Evolutionary conservation across 768 basidiomycete genomes (phyloP).

Genomic region (Phlebiopsis flavidoalba): DNA sequence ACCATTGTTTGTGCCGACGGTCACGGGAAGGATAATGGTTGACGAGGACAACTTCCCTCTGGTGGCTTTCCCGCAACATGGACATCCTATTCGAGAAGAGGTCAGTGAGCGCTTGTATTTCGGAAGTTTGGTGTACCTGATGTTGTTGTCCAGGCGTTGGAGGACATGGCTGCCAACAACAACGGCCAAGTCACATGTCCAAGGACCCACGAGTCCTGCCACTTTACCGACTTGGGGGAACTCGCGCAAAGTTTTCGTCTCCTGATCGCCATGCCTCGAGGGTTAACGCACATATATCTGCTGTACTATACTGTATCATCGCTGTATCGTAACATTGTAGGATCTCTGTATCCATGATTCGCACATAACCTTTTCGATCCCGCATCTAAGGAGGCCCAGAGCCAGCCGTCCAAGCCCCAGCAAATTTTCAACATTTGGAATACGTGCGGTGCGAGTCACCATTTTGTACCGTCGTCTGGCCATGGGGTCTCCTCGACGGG

Average conservation of each 20-base stretch:
- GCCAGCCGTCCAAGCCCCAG: neutral
- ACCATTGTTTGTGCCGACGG: constrained; percentile 90
- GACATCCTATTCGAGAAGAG: constrained; percentile 89
- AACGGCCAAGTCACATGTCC: constrained; percentile 83
- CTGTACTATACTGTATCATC: constrained; percentile 7
- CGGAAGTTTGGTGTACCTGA: constrained; percentile 10
- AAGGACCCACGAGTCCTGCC: constrained; percentile 57
- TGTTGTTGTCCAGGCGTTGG: constrained; percentile 55
- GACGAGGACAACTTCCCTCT: constrained; percentile 91
- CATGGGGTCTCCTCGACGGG: too few species aligned
- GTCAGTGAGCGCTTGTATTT: constrained; percentile 38
- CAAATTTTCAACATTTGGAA: neutral
- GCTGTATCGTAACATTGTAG: constrained; percentile 1
- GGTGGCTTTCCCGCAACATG: constrained; percentile 78
- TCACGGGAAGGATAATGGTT: constrained; percentile 93
- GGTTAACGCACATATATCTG: constrained; percentile 4
- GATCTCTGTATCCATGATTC: neutral
- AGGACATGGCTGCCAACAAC: constrained; percentile 82
- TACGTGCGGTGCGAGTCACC: neutral
- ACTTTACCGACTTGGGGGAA: constrained; percentile 54
- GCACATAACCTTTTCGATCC: neutral
- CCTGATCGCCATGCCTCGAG: constrained; percentile 59
- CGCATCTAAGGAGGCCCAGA: too few species aligned
- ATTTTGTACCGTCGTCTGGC: too few species aligned
- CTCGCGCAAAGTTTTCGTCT: constrained; percentile 90